Evolutionary conservation across 106 monocot genomes (phyloP), one percentile per base, ranked within the genome.

Genomic region (Apostasia ramifera): DNA sequence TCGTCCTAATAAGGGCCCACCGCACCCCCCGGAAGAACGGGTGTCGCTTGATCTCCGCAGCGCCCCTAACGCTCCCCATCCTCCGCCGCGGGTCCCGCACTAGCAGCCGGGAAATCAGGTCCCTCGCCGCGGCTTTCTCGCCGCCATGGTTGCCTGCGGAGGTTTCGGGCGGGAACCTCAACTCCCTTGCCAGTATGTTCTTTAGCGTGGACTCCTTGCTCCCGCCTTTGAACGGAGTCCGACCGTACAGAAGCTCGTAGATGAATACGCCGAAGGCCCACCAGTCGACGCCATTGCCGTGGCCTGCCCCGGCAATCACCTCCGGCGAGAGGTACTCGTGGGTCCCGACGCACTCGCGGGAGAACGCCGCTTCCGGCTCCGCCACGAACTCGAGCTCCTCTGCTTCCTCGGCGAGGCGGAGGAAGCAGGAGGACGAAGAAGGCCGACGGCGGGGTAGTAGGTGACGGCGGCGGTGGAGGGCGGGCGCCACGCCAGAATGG

Each of bases 281-380:
- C 94, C 94, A 94, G 78, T 94, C 94, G 6, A 94, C 87, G 8
- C 76, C 90, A 57, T 72, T 83, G 44, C 90, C 90, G 68, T 94
- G 90, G 9, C 90, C 87, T 7, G 45, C 61, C 1, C 84, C 70
- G 53, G 64, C 59, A 13, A 85, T 66, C 41, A 94, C 73, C 78
- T 94, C 94, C 37, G 94, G 94, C 3, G 94, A 82, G 37, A 90
- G 65, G 77, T 94, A 94, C 77, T 94, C 94, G 70, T 94, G 94
- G 2, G 94, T 94, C 55, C 94, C 94, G 39, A 94, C 94, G 73
- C 87, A 88, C 11, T 78, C 87, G 10, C 62, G 78, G 6, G 94
- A 90, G 66, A 46, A 83, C 1, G 94, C 82, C 13, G 50, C 50
- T 40, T 69, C 63, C 1, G 90, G 90, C 74, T 94, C 94, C 8